Conservation (phyloP, 2,329 filamentous ascomycete genomes). For the Colletotrichum scovillei region DNA sequence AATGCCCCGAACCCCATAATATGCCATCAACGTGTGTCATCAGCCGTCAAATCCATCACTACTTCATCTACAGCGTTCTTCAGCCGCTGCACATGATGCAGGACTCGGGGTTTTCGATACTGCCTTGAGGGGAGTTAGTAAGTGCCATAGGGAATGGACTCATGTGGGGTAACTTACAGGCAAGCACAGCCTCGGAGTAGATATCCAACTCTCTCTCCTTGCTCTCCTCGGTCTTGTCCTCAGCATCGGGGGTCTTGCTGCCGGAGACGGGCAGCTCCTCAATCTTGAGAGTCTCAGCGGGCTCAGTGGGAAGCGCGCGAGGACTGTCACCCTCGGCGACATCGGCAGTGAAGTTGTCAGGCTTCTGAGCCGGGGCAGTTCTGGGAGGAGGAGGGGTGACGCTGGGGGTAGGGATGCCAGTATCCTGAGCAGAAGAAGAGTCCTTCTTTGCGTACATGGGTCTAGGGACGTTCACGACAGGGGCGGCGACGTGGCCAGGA, state of each 20-base stretch:
- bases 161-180: constrained; percentile 70
- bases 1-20: constrained; percentile 28
- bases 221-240: constrained; percentile 78
- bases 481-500: constrained; percentile 66
- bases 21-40: constrained; percentile 35
- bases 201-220: constrained; percentile 89
- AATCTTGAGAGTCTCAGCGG: constrained; percentile 68
- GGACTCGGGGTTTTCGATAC: constrained; percentile 95
- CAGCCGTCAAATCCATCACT: constrained; percentile 33
- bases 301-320: constrained; percentile 80
- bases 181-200: constrained; percentile 90
- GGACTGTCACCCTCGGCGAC: constrained; percentile 82
- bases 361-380: constrained; percentile 67
- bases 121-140: constrained; percentile 66
- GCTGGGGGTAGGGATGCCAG: constrained; percentile 76
- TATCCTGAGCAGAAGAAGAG: constrained; percentile 55
- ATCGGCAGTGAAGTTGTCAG: constrained; percentile 81
- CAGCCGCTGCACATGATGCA: constrained; percentile 99
- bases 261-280: constrained; percentile 71
- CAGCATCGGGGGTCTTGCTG: constrained; percentile 70
- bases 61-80: constrained; percentile 34
- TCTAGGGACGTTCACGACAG: constrained; percentile 70
- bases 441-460: constrained; percentile 72
- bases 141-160: constrained; percentile 5
- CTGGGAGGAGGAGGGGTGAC: constrained; percentile 72